Evolutionary conservation across 139 green algal species (phyloP), one percentile per base, ranked within the genome.

Genomic region (Chara braunii): DNA sequence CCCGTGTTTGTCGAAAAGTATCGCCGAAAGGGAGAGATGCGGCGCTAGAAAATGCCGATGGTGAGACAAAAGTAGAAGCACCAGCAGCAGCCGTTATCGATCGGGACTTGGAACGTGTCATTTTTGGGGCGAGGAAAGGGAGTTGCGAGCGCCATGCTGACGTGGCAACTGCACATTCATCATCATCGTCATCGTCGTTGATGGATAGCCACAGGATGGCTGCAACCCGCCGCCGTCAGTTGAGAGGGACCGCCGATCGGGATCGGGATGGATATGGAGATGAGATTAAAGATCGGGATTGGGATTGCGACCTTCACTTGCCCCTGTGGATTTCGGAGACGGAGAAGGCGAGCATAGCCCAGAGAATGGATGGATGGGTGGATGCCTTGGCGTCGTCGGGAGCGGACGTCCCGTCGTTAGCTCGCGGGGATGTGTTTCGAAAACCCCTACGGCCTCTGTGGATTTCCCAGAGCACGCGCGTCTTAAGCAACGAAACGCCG

Each of bases 401-500:
- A 3, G 54, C 62, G 3, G 62, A 72, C 11, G 23, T 72, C 6
- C 12, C 18, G 30, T 18, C 2, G 7, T 22, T 59, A 31, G 51
- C 1, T 31, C 40, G 3, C 23, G 31, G 12, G 43, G 29, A 30
- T 18, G 35, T 32, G 22, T 67, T 97, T 51, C 36, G 42, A n/a
- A 95, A 95, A 75, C 91, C 91, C 9, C 78, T 97, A 75, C 84
- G 88, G 31, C 87, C 88, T 42, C 68, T 95, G 31, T 97, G 91
- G 91, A 65, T 96, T 14, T 88, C 74, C 43, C 86, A 95, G 64
- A n/a, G 60, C 6, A 84, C 74, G 23, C 45, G 67, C 57, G 85
- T 94, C n/a, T 91, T 80, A 80, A 70, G 79, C 7, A 83, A 89
- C 57, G 58, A 85, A 54, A 77, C 86, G 56, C 29, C 75, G 7